Evolutionary conservation across 2,329 filamentous ascomycete species (phyloP).

Genomic region (Leptographium wingfieldii): DNA sequence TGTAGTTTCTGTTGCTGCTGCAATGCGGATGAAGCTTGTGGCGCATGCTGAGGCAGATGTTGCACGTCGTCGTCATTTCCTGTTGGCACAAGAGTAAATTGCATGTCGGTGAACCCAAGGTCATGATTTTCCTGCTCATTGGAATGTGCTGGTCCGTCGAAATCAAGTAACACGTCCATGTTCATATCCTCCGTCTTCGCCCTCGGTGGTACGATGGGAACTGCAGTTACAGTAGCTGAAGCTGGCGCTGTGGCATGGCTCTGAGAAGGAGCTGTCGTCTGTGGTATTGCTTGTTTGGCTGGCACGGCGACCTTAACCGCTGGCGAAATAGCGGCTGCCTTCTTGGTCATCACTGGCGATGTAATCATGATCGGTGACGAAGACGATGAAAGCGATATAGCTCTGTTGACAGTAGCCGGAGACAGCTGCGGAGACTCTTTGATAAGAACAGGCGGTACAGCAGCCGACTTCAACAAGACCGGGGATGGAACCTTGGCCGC

Average conservation of each 20-base stretch:
- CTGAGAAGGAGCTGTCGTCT: conserved; percentile 3
- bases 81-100: conserved; percentile 38
- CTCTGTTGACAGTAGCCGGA: conserved; percentile 3
- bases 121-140: conserved; percentile 19
- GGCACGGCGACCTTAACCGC: background rate
- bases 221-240: conserved; percentile 6
- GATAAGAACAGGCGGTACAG: conserved; percentile 1
- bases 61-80: conserved; percentile 2
- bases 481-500: conserved; percentile 5
- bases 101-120: conserved; percentile 43
- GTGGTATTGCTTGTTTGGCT: conserved; percentile 9
- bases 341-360: conserved; percentile 14
- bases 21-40: background rate
- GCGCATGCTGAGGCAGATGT: conserved; percentile 6
- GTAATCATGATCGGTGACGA: conserved; percentile 9
- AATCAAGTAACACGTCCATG: conserved; percentile 9
- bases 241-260: conserved; percentile 16
- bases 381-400: conserved; percentile 6
- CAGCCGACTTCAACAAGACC: conserved; percentile 5
- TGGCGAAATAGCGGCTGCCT: background rate
- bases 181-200: conserved; percentile 4
- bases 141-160: conserved; percentile 4
- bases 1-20: background rate
- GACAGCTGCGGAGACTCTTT: conserved; percentile 12
- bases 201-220: conserved; percentile 10